Evolutionary conservation across 139 green algal genomes (phyloP).

Genomic region (Diplosphaera chodatii): DNA sequence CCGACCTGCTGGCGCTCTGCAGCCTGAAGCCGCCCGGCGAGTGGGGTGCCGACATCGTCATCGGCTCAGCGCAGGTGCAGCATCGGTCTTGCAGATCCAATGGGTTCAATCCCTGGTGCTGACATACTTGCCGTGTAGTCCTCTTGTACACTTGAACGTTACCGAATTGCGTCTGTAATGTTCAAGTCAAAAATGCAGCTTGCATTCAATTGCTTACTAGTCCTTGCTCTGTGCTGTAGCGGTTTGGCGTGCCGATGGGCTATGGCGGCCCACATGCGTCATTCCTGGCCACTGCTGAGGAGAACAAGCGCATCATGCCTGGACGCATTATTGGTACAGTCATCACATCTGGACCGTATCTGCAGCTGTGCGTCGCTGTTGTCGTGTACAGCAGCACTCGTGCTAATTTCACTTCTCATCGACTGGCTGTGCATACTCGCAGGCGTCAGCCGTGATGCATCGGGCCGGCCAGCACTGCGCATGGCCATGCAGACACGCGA

Average conservation of each 20-base stretch:
- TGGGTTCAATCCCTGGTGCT: too few species aligned
- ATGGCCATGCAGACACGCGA: constrained; percentile 99
- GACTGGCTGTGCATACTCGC: neutral
- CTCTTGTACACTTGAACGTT: too few species aligned
- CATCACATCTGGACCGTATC: neutral
- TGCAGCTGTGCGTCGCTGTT: neutral
- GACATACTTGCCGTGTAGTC: too few species aligned
- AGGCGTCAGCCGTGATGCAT: constrained; percentile 78
- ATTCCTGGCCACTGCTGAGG: constrained; percentile 91
- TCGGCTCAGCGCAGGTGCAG: constrained; percentile 95
- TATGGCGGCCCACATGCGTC: constrained; percentile 97
- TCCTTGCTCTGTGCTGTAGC: too few species aligned
- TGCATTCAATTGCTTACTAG: too few species aligned
- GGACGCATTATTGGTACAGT: constrained; percentile 88
- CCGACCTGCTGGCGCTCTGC: constrained; percentile 96
- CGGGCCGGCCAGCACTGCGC: constrained; percentile 82
- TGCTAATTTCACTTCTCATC: too few species aligned
- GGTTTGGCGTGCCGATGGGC: constrained; percentile 96
- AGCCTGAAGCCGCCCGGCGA: constrained; percentile 90
- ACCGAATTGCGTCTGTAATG: too few species aligned
- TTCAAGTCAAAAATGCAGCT: too few species aligned
- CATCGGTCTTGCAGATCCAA: too few species aligned
- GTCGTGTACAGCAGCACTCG: too few species aligned
- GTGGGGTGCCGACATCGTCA: constrained; percentile 95
- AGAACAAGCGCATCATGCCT: constrained; percentile 91